phyloP scores from a whole-genome alignment of 768 basidiomycete species.

The Russula sp. region DNA sequence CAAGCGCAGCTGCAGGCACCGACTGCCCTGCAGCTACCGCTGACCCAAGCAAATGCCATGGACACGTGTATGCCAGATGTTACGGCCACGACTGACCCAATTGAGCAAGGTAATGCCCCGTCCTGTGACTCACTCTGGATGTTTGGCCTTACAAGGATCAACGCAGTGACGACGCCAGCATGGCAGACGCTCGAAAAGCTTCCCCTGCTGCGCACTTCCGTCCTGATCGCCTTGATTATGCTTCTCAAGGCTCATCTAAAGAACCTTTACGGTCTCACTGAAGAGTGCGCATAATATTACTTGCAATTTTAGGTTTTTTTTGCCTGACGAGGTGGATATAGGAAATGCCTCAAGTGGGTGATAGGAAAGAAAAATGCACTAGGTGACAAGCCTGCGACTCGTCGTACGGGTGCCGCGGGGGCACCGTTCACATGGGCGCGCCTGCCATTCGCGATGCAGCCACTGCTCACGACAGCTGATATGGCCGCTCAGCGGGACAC shows the following conservation, averaged over 20 bases:
- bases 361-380: conserved; percentile 83
- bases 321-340: conserved; percentile 27
- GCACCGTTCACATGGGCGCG: conserved; percentile 64
- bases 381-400: conserved; percentile 74
- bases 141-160: not conserved
- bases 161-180: not conserved
- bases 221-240: conserved; percentile 79
- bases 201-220: conserved; percentile 52
- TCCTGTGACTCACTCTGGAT: not conserved
- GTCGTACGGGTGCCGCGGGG: conserved; percentile 52
- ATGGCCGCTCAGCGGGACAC: conserved; percentile 50
- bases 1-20: conserved; percentile 48
- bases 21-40: not conserved
- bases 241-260: conserved; percentile 85
- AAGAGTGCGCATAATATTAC: conserved; percentile 61
- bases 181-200: conserved; percentile 22
- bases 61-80: not conserved
- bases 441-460: conserved; percentile 55
- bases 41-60: not conserved
- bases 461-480: conserved; percentile 58
- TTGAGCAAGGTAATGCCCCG: not conserved
- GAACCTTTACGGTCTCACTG: conserved; percentile 71
- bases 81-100: not conserved
- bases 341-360: conserved; percentile 87
- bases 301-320: not conserved